These are phyloP conservation scores for Coniochaeta ligniaria DNA, from an alignment of 2,329 filamentous ascomycete genomes.

Conservation along the genomic window DNA sequence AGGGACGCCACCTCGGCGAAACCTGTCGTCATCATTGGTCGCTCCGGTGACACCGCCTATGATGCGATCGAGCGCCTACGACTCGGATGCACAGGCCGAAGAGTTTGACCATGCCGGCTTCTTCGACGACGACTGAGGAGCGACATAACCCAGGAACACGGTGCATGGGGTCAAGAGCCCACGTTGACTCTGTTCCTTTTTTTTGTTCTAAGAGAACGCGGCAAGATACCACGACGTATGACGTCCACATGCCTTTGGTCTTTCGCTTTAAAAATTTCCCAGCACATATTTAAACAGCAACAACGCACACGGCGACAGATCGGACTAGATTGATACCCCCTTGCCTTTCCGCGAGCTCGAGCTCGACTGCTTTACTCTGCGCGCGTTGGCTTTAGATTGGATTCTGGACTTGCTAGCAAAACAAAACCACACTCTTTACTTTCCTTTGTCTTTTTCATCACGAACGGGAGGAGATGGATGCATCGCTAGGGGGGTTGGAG, in stretches of 20 bases:
- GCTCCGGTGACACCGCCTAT: conserved; percentile 54
- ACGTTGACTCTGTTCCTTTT: too few relatives aligned
- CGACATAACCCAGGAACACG: background rate
- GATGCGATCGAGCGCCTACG: conserved; percentile 51
- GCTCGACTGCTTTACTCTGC: too few relatives aligned
- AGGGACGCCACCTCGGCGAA: conserved; percentile 34
- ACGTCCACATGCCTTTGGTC: too few relatives aligned
- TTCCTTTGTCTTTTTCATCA: background rate
- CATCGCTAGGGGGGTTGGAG: background rate
- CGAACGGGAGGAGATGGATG: background rate
- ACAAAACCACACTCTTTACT: background rate
- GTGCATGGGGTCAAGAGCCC: too few relatives aligned
- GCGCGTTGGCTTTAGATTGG: background rate
- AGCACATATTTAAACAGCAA: too few relatives aligned
- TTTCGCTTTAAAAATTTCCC: too few relatives aligned
- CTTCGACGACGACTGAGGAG: conserved; percentile 45
- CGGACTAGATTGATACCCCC: too few relatives aligned
- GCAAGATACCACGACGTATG: too few relatives aligned
- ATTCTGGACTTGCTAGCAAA: background rate
- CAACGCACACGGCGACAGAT: too few relatives aligned
- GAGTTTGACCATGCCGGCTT: conserved; percentile 55
- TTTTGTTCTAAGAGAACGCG: too few relatives aligned
- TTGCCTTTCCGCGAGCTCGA: too few relatives aligned
- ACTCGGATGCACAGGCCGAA: conserved; percentile 52
- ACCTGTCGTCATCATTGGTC: conserved; percentile 13